These are phyloP conservation scores for Salvia sclarea DNA, from an alignment of 305 asterid species.

Conservation along the genomic window DNA sequence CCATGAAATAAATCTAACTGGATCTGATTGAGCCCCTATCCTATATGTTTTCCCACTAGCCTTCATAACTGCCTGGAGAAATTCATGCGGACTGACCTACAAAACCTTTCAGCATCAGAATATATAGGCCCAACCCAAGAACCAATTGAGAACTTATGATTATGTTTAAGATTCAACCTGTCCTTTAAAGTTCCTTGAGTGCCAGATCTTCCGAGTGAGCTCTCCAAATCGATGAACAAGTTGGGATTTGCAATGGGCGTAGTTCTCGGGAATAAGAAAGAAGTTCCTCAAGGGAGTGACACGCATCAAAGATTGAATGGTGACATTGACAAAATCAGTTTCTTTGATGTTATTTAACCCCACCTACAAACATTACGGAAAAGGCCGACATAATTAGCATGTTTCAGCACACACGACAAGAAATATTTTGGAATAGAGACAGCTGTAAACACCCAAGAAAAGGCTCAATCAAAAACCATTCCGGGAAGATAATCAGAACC, in stretches of 20 bases:
- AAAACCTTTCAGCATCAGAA: conserved; percentile 31
- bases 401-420: not conserved
- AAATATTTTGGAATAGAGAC: not conserved
- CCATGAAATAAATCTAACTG: conserved; percentile 98
- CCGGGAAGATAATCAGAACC: conserved; percentile 99
- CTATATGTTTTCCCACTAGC: conserved; percentile 86
- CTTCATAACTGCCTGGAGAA: conserved; percentile 93
- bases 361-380: conserved; percentile 53
- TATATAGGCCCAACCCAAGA: conserved; percentile 15
- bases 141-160: not conserved
- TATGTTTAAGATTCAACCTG: conserved; percentile 54
- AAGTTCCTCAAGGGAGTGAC: conserved; percentile 96
- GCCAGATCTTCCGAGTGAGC: conserved; percentile 97
- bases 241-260: conserved; percentile 73
- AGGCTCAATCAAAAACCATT: conserved; percentile 52
- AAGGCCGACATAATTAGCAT: not conserved
- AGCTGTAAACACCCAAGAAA: conserved; percentile 7
- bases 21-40: conserved; percentile 90
- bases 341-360: conserved; percentile 94
- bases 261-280: conserved; percentile 90
- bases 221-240: conserved; percentile 96
- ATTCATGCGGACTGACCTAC: conserved; percentile 98
- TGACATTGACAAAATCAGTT: conserved; percentile 91
- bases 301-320: conserved; percentile 96
- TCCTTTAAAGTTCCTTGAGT: conserved; percentile 88